Base-by-base conservation (phyloP, 805 yeast species). In the Lachancea cidri region DNA sequence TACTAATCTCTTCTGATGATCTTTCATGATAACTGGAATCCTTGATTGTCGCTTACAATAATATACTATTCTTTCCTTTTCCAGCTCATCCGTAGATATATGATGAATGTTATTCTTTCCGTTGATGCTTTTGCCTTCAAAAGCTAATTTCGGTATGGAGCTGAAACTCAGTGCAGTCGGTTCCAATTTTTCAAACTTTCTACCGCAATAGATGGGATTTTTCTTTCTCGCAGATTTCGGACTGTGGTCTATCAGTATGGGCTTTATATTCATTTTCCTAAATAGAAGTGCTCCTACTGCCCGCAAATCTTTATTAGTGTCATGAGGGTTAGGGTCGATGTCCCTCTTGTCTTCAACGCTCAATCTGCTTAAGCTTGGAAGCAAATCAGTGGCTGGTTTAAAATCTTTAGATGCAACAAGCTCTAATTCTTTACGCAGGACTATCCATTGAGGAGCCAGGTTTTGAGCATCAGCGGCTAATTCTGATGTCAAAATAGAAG, bases 181-280 rank as follows among this genome's bases (percentile, higher is more conserved):
- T 22, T 36, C 8, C 16, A 35, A 16, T 11, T 31, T 30, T 31
- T 29, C 20, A 17, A 36, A 25, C 32, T 33, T 17, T 16, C 4
- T 5, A 36, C 8, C 27, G 31, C 43, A 47, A 37, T 49, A 46
- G 29, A 50, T 45, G 4, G 58, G 57, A 35, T 53, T 56, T 5
- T 35, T 35, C 31, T 49, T 47, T 11, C 50, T 52, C 4, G 39
- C 49, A 5, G 52, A 49, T 20, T 44, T 39, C 3, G 47, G 44
- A 2, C 67, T 65, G 24, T 66, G 55, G 8, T 57, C 58, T 22
- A 67, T 54, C 30, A 66, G 48, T 2, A 67, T 58, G 0, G 73
- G 70, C 36, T 60, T 60, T 17, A 68, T 54, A 44, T 69, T 68
- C 68, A 69, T 60, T 39, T 66, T 68, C n/a, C 66, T 62, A 46